A percentile compares a stretch with the other conserved stretches of the same genome.
Conservation (phyloP, 1,284 basidiomycete genomes). For the Irpex sp. region DNA sequence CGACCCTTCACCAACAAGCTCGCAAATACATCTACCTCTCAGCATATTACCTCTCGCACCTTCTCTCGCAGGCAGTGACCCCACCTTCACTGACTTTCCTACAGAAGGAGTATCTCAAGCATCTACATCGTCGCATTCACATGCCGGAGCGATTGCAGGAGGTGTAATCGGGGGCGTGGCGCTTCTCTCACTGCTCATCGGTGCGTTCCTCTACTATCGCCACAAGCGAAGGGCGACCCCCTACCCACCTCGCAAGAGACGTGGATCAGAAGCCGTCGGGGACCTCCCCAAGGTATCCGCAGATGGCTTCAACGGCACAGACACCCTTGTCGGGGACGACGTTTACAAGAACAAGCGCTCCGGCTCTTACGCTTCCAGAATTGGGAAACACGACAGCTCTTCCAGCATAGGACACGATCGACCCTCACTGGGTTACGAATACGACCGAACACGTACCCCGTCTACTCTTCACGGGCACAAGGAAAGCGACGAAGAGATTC, state of each 20-base stretch:
- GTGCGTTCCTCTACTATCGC: conserved; percentile 21
- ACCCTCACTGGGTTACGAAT: not conserved
- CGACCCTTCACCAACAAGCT: not conserved
- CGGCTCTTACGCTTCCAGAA: not conserved
- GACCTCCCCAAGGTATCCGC: not conserved
- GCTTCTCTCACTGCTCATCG: conserved; percentile 20
- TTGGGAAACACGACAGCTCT: not conserved
- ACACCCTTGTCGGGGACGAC: not conserved
- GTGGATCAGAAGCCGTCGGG: not conserved
- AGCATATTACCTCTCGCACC: not conserved
- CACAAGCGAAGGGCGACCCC: not conserved
- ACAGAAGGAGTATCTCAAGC: not conserved
- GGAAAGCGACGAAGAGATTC: conserved; percentile 9
- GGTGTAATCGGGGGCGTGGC: conserved; percentile 32
- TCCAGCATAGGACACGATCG: not conserved
- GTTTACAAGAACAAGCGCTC: not conserved
- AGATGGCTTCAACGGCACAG: not conserved
- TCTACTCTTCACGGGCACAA: conserved; percentile 8
- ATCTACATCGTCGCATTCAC: conserved; percentile 14
- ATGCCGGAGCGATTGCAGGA: conserved; percentile 32
- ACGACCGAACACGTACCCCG: conserved; percentile 11
- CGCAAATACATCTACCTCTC: not conserved
- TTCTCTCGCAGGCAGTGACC: no score
- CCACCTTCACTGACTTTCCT: not conserved
- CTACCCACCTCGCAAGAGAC: not conserved